Base-by-base conservation (phyloP, 306 rosid genomes). In the Alnus glutinosa region DNA sequence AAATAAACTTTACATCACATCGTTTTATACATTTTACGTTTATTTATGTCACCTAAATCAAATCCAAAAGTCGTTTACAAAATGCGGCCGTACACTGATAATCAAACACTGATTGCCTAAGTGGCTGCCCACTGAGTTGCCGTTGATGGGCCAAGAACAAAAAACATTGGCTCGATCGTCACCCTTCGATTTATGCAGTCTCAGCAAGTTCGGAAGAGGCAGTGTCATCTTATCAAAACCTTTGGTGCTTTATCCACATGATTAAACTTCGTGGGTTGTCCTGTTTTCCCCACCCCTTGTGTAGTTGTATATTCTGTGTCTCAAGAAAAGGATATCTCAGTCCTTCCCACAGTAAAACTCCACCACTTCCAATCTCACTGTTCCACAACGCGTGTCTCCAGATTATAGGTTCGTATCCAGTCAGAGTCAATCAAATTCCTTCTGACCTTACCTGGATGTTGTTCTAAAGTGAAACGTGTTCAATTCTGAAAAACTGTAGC, bases 281-380 rank as follows among this genome's bases (percentile, higher is more conserved):
- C 51, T 42, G 61, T 48, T 32, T 42, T 8, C 36, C 73, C 47
- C 50, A 47, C 73, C 64, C 36, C 58, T 67, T 79, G 46, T 6
- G 1, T 42, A 42, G 7, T 5, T 42, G 71, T 58, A 36, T 11
- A 55, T 61, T 70, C 42, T n/a, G 9, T 7, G 57, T 2, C 72
- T 75, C 58, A 79, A 55, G 78, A 75, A 75, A 83, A 47, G 75
- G 66, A 83, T 57, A 34, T 78, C 59, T 47, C 46, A 58, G 58
- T 61, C 52, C 15, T 44, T 62, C 44, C 0, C 42, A 28, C 19
- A 5, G 47, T 50, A 72, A 10, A 42, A 46, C 51, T 79, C 71
- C 70, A 30, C 34, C 54, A 7, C 74, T 54, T 0, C 71, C 10
- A 16, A 34, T 9, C 69, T 47, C 75, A 28, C 42, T 46, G 4